Conservation (phyloP, 768 basidiomycete species). For the Mycena filopes region DNA sequence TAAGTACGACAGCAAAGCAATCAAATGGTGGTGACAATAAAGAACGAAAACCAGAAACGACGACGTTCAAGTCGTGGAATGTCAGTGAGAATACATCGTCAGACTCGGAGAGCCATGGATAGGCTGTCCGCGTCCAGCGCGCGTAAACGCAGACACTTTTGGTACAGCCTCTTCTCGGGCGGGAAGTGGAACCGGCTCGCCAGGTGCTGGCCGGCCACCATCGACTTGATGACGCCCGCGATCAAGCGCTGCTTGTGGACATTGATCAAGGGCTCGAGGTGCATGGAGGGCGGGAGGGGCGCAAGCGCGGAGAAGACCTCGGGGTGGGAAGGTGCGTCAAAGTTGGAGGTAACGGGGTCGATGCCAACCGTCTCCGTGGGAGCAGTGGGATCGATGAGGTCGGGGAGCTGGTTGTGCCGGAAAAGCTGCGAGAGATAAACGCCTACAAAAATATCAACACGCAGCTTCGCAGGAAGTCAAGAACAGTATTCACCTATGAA, state of each 20-base stretch:
- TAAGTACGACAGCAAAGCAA: constrained; percentile 31
- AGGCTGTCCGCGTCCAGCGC: constrained; percentile 69
- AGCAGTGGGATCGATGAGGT: constrained; percentile 85
- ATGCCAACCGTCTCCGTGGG: constrained; percentile 75
- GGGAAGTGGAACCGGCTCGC: constrained; percentile 77
- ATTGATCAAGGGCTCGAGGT: constrained; percentile 87
- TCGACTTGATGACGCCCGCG: constrained; percentile 80
- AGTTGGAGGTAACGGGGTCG: constrained; percentile 69
- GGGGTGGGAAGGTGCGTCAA: constrained; percentile 77
- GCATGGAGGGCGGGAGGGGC: constrained; percentile 79
- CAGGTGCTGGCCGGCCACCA: constrained; percentile 86
- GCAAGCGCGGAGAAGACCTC: constrained; percentile 82
- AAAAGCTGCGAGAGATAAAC: constrained; percentile 81
- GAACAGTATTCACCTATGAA: constrained; percentile 69
- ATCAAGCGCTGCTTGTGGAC: constrained; percentile 89
- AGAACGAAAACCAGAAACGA: constrained; percentile 24
- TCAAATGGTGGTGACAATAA: constrained; percentile 31
- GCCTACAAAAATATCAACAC: constrained; percentile 52
- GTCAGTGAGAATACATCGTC: constrained; percentile 39
- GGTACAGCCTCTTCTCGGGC: constrained; percentile 80
- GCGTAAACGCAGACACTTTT: constrained; percentile 76
- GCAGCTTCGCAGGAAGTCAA: background rate
- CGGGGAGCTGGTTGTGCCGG: constrained; percentile 73
- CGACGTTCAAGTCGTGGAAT: background rate
- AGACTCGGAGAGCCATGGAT: constrained; percentile 20